A percentile compares a stretch with the other conserved stretches of the same genome.
Evolutionary conservation across 192 early-diverging fungal genomes (phyloP).

Genomic region (Geranomyces michiganensis): DNA sequence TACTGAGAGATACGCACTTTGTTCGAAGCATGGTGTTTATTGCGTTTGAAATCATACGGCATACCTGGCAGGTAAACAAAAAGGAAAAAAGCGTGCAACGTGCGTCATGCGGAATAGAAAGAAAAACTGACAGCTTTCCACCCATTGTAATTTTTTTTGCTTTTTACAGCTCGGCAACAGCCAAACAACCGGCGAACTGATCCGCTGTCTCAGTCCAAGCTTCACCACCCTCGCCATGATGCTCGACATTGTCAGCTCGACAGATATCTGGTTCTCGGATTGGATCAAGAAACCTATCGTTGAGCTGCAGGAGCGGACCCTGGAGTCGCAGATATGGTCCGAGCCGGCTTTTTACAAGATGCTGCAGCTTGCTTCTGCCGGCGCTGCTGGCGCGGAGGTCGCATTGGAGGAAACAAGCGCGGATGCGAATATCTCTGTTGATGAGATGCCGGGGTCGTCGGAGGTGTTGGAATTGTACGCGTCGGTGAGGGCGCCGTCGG

Average conservation of each 20-base stretch:
- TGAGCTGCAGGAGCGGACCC: conserved; percentile 20
- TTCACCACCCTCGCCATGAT: conserved; percentile 11
- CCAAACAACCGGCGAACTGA: conserved; percentile 11
- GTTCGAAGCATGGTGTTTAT: conserved; percentile 18
- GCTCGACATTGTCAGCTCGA: conserved; percentile 14
- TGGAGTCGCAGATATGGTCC: conserved; percentile 26
- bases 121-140: too few relatives aligned
- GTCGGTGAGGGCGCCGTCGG: too few relatives aligned
- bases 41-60: conserved; percentile 21
- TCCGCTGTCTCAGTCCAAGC: neutral
- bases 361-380: neutral
- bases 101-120: too few relatives aligned
- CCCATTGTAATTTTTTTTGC: too few relatives aligned
- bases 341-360: conserved; percentile 8
- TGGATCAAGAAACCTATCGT: conserved; percentile 26
- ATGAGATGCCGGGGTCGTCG: too few relatives aligned
- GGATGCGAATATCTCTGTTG: too few relatives aligned
- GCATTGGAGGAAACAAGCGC: too few relatives aligned
- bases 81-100: too few relatives aligned
- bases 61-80: conserved; percentile 14
- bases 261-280: neutral
- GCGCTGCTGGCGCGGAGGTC: too few relatives aligned
- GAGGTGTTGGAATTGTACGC: too few relatives aligned
- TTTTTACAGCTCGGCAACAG: conserved; percentile 8
- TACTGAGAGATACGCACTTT: conserved; percentile 15